Conservation (phyloP, 2,329 filamentous ascomycete genomes). For the Rhynchosporium agropyri region DNA sequence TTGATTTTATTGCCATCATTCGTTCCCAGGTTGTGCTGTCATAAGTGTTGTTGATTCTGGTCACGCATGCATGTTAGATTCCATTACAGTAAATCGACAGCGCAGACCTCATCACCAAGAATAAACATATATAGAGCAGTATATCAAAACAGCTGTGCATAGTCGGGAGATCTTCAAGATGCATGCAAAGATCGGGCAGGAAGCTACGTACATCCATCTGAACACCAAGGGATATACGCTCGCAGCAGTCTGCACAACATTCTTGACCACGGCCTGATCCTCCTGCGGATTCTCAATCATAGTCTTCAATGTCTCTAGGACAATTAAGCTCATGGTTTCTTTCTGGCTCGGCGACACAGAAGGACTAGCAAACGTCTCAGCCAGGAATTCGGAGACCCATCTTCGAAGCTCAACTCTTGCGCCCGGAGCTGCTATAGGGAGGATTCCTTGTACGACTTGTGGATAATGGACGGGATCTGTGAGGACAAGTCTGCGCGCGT, state of each 20-base stretch:
- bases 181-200: conserved; percentile 28
- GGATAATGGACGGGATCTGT: conserved; percentile 86
- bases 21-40: conserved; percentile 83
- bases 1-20: conserved; percentile 86
- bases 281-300: conserved; percentile 72
- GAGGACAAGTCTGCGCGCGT: conserved; percentile 86
- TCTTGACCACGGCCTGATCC: conserved; percentile 80
- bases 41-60: conserved; percentile 83
- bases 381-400: conserved; percentile 96
- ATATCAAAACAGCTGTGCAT: neutral
- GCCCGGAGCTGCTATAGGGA: conserved; percentile 83
- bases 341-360: conserved; percentile 76
- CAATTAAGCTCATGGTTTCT: conserved; percentile 73
- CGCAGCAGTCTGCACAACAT: conserved; percentile 82
- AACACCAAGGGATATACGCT: conserved; percentile 93
- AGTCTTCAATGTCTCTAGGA: conserved; percentile 74
- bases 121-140: neutral
- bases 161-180: conserved; percentile 7
- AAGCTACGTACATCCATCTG: conserved; percentile 83
- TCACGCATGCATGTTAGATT: conserved; percentile 36
- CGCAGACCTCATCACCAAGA: conserved; percentile 2
- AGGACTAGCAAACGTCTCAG: conserved; percentile 95
- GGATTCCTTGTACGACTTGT: conserved; percentile 86
- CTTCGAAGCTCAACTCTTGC: conserved; percentile 79
- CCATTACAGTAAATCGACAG: conserved; percentile 19